These are phyloP conservation scores for Bipolaris sorokiniana DNA, from an alignment of 2,329 filamentous ascomycete species.

Conservation along the genomic window DNA sequence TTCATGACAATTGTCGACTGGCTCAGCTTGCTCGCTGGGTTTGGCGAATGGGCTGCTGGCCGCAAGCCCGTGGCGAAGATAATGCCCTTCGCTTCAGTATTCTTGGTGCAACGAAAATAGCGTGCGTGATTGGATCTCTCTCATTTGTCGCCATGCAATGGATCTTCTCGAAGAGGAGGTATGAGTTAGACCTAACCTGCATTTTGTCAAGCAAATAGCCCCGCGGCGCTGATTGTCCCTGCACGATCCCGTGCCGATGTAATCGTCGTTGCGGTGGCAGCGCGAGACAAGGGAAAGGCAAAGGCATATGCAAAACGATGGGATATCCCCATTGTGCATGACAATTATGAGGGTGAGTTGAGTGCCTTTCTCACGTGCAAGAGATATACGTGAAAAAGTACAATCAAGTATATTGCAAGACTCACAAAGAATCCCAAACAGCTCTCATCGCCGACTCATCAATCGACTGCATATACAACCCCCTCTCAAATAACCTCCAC, in stretches of 20 bases:
- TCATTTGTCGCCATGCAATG: too few relatives aligned
- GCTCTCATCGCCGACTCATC: constrained; percentile 49
- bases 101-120: constrained; percentile 46
- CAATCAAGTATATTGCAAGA: too few relatives aligned
- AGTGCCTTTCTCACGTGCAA: neutral
- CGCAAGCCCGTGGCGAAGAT: constrained; percentile 17
- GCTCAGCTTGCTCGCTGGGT: constrained; percentile 15
- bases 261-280: constrained; percentile 60
- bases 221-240: constrained; percentile 55
- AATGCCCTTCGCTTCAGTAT: constrained; percentile 45
- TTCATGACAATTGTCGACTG: constrained; percentile 3
- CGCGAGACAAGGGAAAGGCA: constrained; percentile 57
- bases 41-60: constrained; percentile 15
- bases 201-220: constrained; percentile 33
- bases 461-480: constrained; percentile 54
- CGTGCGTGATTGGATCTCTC: constrained; percentile 22
- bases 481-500: constrained; percentile 54
- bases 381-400: too few relatives aligned
- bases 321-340: constrained; percentile 58
- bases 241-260: constrained; percentile 62
- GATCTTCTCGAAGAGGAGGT: too few relatives aligned
- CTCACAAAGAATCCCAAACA: neutral
- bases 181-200: neutral
- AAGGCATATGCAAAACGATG: constrained; percentile 59
- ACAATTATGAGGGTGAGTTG: constrained; percentile 56